A percentile compares a stretch with the other conserved stretches of the same genome.
These are phyloP conservation scores for Termitomyces bulborhizus DNA, from an alignment of 768 basidiomycete genomes.

Conservation along the genomic window DNA sequence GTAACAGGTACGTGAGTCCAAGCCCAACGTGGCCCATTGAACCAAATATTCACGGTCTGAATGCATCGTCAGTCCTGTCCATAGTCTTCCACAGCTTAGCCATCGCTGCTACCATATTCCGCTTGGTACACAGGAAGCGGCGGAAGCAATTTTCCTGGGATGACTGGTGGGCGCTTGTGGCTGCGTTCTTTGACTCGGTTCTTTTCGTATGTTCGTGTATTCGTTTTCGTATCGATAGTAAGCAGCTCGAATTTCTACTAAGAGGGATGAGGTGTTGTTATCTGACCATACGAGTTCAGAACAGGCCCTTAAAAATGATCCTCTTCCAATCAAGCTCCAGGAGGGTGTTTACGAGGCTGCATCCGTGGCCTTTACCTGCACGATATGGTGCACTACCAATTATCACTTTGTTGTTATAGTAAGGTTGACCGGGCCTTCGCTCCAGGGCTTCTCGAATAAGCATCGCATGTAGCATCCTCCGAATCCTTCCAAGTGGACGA, in stretches of 20 bases:
- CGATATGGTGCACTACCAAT: conserved; percentile 10
- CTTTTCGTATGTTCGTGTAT: conserved; percentile 5
- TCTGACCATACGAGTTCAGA: neutral
- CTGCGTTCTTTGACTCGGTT: conserved; percentile 8
- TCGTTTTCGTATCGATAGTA: conserved; percentile 7
- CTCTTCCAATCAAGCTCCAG: neutral
- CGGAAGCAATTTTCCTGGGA: conserved; percentile 12
- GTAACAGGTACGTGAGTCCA: neutral
- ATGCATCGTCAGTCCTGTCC: neutral
- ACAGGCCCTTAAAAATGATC: neutral
- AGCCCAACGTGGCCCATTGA: neutral
- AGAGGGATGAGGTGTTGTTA: neutral
- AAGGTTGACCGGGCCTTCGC: neutral
- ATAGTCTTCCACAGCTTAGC: conserved; percentile 6
- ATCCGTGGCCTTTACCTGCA: conserved; percentile 12
- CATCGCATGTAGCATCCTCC: conserved; percentile 15
- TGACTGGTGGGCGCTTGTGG: conserved; percentile 10
- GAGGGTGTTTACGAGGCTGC: neutral
- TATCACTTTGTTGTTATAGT: neutral
- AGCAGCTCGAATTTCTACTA: neutral
- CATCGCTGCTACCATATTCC: conserved; percentile 4
- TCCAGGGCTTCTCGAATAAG: conserved; percentile 17
- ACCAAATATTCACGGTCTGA: neutral
- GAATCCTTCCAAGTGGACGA: conserved; percentile 9
- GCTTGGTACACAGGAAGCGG: conserved; percentile 2